Evolutionary conservation across 129 eudicot species (phyloP).

Genomic region (Deinandra increscens): DNA sequence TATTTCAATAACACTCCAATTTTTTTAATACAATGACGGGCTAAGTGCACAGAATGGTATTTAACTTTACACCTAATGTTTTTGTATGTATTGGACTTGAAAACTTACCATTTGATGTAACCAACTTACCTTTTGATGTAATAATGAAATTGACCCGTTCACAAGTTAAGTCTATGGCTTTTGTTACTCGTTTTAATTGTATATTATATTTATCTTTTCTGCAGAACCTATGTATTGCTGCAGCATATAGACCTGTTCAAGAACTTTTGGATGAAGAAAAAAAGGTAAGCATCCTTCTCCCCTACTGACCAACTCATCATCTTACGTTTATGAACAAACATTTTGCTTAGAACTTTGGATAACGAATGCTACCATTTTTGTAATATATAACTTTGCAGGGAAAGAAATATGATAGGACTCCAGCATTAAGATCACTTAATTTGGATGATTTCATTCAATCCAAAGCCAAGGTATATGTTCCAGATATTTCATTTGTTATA

Average conservation of each 20-base stretch:
- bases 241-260: constrained; percentile 97
- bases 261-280: constrained; percentile 83
- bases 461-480: constrained; percentile 65
- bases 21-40: neutral
- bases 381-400: constrained; percentile 43
- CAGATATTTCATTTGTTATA: neutral
- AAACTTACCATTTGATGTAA: neutral
- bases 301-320: neutral
- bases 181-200: neutral
- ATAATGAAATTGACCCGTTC: neutral
- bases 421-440: constrained; percentile 63
- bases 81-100: neutral
- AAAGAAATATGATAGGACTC: constrained; percentile 28
- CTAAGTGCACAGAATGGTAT: neutral
- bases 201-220: constrained; percentile 11
- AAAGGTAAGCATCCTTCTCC: constrained; percentile 46
- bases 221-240: constrained; percentile 97
- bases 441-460: constrained; percentile 85
- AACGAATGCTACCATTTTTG: neutral
- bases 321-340: neutral
- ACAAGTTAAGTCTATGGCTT: neutral
- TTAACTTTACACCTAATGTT: neutral
- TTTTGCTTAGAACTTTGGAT: neutral
- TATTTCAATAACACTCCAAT: neutral
- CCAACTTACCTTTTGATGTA: neutral